phyloP scores from a whole-genome alignment of 192 early-diverging fungal genomes.

The Coemansia sp. region DNA sequence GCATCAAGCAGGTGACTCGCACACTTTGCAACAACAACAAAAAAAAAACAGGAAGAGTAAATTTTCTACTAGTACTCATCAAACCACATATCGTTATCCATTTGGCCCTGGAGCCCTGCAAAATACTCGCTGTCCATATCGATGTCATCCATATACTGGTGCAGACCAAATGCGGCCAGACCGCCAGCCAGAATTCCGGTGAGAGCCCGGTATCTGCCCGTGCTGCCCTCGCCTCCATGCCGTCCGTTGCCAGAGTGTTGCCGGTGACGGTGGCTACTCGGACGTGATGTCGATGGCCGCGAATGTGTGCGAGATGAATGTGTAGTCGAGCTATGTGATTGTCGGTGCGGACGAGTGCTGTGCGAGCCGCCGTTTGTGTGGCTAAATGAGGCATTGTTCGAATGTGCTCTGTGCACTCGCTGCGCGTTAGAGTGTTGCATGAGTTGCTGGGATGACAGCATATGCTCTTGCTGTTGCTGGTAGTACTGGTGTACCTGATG shows the following conservation, averaged over 20 bases:
- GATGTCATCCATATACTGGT: not conserved
- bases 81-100: not conserved
- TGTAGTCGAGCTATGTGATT: not conserved
- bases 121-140: not conserved
- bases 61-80: not conserved
- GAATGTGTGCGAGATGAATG: not conserved
- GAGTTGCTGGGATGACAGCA: not conserved
- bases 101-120: not conserved
- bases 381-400: not conserved
- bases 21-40: too few species aligned
- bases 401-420: not conserved
- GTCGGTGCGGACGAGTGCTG: not conserved
- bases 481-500: not conserved
- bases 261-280: not conserved
- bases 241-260: not conserved
- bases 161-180: slow-evolving; percentile 2
- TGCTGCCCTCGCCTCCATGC: not conserved
- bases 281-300: not conserved
- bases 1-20: too few species aligned
- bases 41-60: too few species aligned
- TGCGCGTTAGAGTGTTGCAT: not conserved
- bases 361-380: not conserved
- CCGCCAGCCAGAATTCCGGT: slow-evolving; percentile 10
- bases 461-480: not conserved
- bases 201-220: not conserved